Percentiles rank a stretch among this genome's conserved stretches.
These are phyloP conservation scores for Tephrocybe sp. DNA, from an alignment of 768 basidiomycete species.

Conservation along the genomic window DNA sequence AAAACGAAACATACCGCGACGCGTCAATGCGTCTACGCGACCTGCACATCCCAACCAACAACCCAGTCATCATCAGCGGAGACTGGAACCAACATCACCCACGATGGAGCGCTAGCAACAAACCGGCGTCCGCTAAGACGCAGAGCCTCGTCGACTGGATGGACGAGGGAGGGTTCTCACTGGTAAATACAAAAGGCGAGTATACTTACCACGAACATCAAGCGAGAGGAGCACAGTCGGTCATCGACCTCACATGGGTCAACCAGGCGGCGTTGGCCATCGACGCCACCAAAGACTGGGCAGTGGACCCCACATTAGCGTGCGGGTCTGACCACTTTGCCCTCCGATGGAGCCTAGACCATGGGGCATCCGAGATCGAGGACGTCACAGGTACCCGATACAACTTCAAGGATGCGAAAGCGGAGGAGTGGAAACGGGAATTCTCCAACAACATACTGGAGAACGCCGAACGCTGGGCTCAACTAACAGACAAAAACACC, in stretches of 20 bases:
- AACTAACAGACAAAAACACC: not conserved
- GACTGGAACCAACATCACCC: constrained; percentile 10
- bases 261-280: not conserved
- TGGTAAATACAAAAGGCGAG: not conserved
- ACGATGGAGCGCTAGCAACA: not conserved
- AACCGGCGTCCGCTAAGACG: not conserved
- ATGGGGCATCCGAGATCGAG: not conserved
- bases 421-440: not conserved
- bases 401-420: no score
- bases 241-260: constrained; percentile 1
- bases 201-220: not conserved
- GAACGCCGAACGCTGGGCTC: not conserved
- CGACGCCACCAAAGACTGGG: not conserved
- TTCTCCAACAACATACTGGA: not conserved
- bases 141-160: not conserved
- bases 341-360: not conserved
- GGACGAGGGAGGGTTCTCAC: not conserved
- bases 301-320: no score
- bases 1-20: not conserved
- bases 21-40: not conserved
- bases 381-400: no score
- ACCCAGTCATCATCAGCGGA: not conserved
- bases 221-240: not conserved
- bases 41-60: not conserved
- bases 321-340: no score